Base-by-base conservation (phyloP, 169 alveolate genomes). In the Eimeria maxima region DNA sequence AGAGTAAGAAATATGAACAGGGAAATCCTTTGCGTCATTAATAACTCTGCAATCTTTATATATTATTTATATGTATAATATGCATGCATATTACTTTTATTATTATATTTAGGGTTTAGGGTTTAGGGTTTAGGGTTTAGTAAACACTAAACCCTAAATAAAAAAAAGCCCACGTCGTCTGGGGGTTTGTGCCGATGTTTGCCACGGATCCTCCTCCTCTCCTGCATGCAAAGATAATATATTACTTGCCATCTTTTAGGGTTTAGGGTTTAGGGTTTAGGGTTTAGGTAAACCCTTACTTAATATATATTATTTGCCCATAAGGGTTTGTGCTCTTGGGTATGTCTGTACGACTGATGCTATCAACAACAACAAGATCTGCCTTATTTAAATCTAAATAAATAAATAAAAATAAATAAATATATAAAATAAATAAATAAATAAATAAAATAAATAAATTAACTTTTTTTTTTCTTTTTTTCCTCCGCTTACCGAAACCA, bases 101-200 rank as follows among this genome's bases (percentile, higher is more conserved):
- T n/a, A n/a, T n/a, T n/a, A n/a, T n/a, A n/a, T n/a, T n/a, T n/a
- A n/a, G n/a, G n/a, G n/a, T n/a, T n/a, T n/a, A n/a, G n/a, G n/a
- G n/a, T n/a, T n/a, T n/a, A n/a, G n/a, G n/a, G n/a, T n/a, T n/a
- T n/a, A n/a, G n/a, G n/a, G n/a, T n/a, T n/a, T n/a, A n/a, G n/a
- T n/a, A n/a, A n/a, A n/a, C n/a, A n/a, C n/a, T n/a, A n/a, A n/a
- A n/a, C n/a, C n/a, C n/a, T n/a, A n/a, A n/a, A n/a, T n/a, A n/a
- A n/a, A n/a, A n/a, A n/a, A n/a, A n/a, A n/a, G n/a, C 90, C 55
- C 45, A 80, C 90, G 90, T 80, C 0, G 90, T 80, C 90, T 22
- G 45, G n/a, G 71, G 65, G n/a, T 80, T 80, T 3, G 90, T 80
- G 42, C 90, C 90, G 53, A 80, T 50, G 44, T 80, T 80, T 45